Evolutionary conservation across 2,329 filamentous ascomycete genomes (phyloP).

Genomic region (Botryotinia globosa): DNA sequence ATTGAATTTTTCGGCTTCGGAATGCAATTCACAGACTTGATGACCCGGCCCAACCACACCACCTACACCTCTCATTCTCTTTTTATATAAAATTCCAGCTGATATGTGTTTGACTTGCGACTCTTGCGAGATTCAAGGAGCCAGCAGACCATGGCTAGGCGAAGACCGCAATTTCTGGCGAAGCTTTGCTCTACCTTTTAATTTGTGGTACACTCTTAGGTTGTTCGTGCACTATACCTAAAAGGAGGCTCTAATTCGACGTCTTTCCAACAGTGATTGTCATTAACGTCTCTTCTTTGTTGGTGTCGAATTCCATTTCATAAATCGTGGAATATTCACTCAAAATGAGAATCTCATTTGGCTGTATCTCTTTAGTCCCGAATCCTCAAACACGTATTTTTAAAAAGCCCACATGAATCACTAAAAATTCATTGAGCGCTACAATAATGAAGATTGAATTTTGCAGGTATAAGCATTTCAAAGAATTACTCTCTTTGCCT

Average conservation of each 20-base stretch:
- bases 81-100: neutral
- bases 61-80: neutral
- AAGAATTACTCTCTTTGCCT: neutral
- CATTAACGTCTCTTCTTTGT: neutral
- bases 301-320: neutral
- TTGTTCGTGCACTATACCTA: neutral
- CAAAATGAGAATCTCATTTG: neutral
- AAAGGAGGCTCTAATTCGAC: neutral
- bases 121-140: neutral
- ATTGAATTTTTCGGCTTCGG: neutral
- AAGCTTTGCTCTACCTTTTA: neutral
- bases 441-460: neutral
- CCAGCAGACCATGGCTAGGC: too few relatives aligned
- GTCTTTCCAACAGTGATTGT: neutral
- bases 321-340: neutral
- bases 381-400: neutral
- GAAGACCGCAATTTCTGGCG: neutral
- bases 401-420: neutral
- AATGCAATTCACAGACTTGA: neutral
- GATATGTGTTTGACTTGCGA: too few relatives aligned
- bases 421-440: neutral
- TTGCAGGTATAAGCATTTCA: neutral
- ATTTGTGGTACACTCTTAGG: neutral
- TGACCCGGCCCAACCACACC: rapidly evolving
- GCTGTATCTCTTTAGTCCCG: neutral